phyloP scores from a whole-genome alignment of 371 early-diverging fungal genomes.

The Actinomortierella ambigua region DNA sequence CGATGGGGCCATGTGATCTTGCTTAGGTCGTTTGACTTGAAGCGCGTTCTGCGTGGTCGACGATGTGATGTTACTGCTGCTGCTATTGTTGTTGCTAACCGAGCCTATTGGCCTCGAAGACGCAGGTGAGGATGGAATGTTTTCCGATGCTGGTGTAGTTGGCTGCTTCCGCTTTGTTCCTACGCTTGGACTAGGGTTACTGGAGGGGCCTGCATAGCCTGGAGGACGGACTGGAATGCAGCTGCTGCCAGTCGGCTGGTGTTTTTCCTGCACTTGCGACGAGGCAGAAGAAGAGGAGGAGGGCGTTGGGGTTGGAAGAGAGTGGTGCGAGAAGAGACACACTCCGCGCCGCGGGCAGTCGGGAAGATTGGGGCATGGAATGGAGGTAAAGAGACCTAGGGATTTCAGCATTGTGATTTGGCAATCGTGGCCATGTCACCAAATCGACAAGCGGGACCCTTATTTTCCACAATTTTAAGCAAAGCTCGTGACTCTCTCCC shows the following conservation, averaged over 20 bases:
- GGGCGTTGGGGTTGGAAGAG: background rate
- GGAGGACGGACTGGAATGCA: too few species aligned
- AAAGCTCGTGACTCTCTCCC: too few species aligned
- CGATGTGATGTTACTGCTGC: too few species aligned
- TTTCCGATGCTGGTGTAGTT: background rate
- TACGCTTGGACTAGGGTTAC: background rate
- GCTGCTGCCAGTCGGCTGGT: background rate
- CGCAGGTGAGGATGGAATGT: background rate
- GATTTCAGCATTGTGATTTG: constrained; percentile 29
- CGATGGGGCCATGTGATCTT: background rate
- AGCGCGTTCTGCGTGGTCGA: too few species aligned
- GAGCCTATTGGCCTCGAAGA: background rate
- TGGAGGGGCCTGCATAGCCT: too few species aligned
- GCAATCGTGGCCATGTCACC: too few species aligned
- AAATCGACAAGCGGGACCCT: too few species aligned
- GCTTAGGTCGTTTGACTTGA: too few species aligned
- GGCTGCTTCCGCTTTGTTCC: background rate
- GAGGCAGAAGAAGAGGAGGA: background rate
- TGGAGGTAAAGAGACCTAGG: constrained; percentile 19
- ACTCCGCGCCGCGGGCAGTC: constrained; percentile 27
- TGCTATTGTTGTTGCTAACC: background rate
- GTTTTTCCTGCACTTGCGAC: constrained; percentile 6
- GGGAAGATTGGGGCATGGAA: constrained; percentile 38
- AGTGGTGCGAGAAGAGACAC: constrained; percentile 28
- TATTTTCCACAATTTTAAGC: too few species aligned